Base-by-base conservation (phyloP, 2,329 filamentous ascomycete genomes). In the Hypoxylon sp. region DNA sequence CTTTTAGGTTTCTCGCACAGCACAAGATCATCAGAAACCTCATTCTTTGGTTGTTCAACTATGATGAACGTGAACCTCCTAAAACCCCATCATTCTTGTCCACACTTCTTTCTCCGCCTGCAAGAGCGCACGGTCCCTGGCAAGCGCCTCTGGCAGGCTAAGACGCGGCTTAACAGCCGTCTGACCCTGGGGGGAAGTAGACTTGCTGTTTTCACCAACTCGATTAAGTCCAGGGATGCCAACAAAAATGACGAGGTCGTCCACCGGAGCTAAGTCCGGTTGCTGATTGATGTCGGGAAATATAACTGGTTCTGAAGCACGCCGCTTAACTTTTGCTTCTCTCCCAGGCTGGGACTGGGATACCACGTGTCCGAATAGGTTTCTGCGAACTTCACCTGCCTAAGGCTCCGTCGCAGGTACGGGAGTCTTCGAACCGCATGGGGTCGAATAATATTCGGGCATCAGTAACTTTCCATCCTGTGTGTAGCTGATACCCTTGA, bases 401-500 rank as follows among this genome's bases (percentile, higher is more conserved):
- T 66, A 73, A 37, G 71, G 69, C 53, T 70, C 60, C 19, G 71
- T 66, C 32, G 66, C 61, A 39, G 71, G 65, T 16, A 70, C 39
- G 1, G 61, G 66, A 9, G 67, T 71, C 50, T 66, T n/a, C 16
- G 27, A 51, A 16, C 25, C 51, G 29, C 8, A 11, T 19, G 16
- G 41, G 14, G 34, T 32, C 48, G 34, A 46, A n/a, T 41, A 16
- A 23, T 46, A 11, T 50, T 30, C 23, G 7, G 45, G 14, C 9
- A 12, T 34, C 6, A 21, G 34, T 41, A 19, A 11, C 37, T 19
- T 5, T 16, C 9, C 11, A n/a, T 21, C 30, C 21, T 11, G n/a
- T 29, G 12, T 27, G 19, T 32, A 3, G 4, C 30, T 23, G 19
- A 11, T 46, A 32, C 9, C 16, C 7, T 60, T 32, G 43, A 7